Percentiles rank a stretch among this genome's conserved stretches.
These are phyloP conservation scores for Stemphylium lycopersici DNA, from an alignment of 2,329 filamentous ascomycete genomes.

Conservation along the genomic window DNA sequence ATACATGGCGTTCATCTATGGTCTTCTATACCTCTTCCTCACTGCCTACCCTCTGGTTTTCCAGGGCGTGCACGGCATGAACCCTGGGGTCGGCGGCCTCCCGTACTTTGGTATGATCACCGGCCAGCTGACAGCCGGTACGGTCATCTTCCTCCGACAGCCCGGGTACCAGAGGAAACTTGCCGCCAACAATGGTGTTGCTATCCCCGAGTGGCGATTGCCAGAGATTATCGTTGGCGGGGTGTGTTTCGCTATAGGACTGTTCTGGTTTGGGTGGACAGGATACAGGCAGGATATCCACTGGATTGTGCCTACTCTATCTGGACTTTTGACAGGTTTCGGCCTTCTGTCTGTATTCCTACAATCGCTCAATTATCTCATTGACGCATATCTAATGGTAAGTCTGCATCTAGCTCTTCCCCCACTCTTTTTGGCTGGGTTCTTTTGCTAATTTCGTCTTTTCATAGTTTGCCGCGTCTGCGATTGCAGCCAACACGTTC, in stretches of 20 bases:
- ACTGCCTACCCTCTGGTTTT: conserved; percentile 86
- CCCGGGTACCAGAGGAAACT: conserved; percentile 67
- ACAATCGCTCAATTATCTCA: conserved; percentile 65
- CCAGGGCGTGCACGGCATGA: conserved; percentile 72
- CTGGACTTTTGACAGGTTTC: conserved; percentile 62
- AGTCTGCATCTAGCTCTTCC: neutral
- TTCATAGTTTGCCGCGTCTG: conserved; percentile 56
- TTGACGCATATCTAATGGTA: conserved; percentile 64
- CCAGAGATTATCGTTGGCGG: conserved; percentile 62
- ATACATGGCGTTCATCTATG: conserved; percentile 57
- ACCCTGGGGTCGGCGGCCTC: conserved; percentile 72
- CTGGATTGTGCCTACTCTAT: conserved; percentile 51
- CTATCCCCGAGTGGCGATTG: conserved; percentile 64
- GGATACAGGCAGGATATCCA: conserved; percentile 53
- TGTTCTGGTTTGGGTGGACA: conserved; percentile 51
- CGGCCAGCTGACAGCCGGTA: conserved; percentile 72
- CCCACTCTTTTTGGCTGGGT: neutral
- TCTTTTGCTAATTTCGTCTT: conserved; percentile 13
- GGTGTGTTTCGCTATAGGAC: conserved; percentile 49
- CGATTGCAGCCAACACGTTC: conserved; percentile 63
- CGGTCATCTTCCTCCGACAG: conserved; percentile 67
- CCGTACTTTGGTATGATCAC: conserved; percentile 85
- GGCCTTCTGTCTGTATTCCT: conserved; percentile 65
- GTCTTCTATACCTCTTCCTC: conserved; percentile 82
- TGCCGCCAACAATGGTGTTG: conserved; percentile 56